Conservation (phyloP, 345 rosid genomes). For the Camelina neglecta region DNA sequence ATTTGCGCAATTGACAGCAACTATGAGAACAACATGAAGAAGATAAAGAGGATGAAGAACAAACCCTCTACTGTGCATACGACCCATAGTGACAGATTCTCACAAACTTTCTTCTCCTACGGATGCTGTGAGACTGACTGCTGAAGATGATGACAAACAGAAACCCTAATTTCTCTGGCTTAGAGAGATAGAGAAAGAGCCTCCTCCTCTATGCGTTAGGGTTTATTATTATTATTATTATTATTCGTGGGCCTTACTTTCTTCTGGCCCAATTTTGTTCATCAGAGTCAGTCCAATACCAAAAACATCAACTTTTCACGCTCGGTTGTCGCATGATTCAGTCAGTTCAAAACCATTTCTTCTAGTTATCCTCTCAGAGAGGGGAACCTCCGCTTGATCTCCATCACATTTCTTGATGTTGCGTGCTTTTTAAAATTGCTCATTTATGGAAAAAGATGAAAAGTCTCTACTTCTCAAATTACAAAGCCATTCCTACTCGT, state of each 20-base stretch:
- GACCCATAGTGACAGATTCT: constrained; percentile 64
- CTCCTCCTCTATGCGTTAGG: constrained; percentile 13
- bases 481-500: no score
- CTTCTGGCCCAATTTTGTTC: constrained; percentile 7
- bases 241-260: constrained; percentile 21
- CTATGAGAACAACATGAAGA: neutral
- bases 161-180: constrained; percentile 14
- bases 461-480: no score
- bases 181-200: neutral
- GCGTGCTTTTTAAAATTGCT: neutral
- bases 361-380: no score
- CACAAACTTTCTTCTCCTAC: constrained; percentile 1
- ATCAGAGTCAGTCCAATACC: neutral
- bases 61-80: constrained; percentile 88
- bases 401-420: neutral
- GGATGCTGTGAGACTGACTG: constrained; percentile 14
- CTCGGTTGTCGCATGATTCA: no score
- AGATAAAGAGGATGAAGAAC: constrained; percentile 1
- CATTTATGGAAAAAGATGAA: neutral
- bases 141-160: constrained; percentile 11
- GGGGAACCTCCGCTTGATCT: no score
- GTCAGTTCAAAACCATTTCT: no score
- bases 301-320: no score
- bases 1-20: neutral
- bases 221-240: neutral